These are phyloP conservation scores for Ricinus communis DNA, from an alignment of 345 rosid species.

Conservation along the genomic window DNA sequence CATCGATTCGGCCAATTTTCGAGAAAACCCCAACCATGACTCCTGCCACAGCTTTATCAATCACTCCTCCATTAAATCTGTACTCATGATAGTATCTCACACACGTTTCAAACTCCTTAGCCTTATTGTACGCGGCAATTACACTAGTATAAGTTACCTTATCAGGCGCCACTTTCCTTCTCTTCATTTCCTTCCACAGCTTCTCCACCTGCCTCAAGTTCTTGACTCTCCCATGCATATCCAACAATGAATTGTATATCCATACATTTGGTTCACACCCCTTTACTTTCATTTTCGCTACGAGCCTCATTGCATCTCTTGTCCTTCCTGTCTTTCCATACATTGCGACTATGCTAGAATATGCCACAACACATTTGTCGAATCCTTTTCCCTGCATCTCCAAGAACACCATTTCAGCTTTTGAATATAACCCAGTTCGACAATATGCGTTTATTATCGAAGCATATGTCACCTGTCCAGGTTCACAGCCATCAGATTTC, in stretches of 20 bases:
- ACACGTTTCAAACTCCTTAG: conserved; percentile 57
- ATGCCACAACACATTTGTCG: conserved; percentile 76
- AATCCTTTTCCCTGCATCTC: conserved; percentile 76
- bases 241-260: conserved; percentile 78
- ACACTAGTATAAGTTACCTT: conserved; percentile 77
- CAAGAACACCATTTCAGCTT: conserved; percentile 57
- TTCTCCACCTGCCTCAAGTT: conserved; percentile 69
- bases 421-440: conserved; percentile 47
- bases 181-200: conserved; percentile 82
- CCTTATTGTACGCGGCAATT: conserved; percentile 66
- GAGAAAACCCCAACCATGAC: conserved; percentile 86
- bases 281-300: conserved; percentile 75
- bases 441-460: conserved; percentile 65
- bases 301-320: conserved; percentile 63
- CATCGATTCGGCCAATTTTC: conserved; percentile 59
- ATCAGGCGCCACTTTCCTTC: conserved; percentile 67
- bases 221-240: conserved; percentile 76
- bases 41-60: conserved; percentile 75
- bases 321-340: conserved; percentile 67
- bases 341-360: conserved; percentile 74
- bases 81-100: conserved; percentile 58
- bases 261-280: conserved; percentile 78
- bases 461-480: conserved; percentile 91
- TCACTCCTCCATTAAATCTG: conserved; percentile 52
- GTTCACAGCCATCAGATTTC: conserved; percentile 47